These are phyloP conservation scores for Persicaria maculosa DNA, from an alignment of 148 eudicot genomes.

Conservation along the genomic window DNA sequence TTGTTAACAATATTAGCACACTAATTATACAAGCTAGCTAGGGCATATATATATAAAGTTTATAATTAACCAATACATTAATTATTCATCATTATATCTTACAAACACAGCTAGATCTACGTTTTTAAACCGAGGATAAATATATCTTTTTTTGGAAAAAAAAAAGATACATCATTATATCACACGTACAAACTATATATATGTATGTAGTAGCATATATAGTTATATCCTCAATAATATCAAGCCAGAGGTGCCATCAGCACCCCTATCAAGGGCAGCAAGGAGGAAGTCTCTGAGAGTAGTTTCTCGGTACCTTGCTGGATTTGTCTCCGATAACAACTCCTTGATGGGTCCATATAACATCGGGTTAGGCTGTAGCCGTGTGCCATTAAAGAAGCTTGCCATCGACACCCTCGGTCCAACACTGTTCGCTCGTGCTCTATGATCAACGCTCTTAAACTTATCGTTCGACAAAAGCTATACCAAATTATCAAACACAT, in stretches of 20 bases:
- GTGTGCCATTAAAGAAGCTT: conserved; percentile 35
- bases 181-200: too few species aligned
- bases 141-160: too few species aligned
- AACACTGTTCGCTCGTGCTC: conserved; percentile 32
- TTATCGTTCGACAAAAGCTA: conserved; percentile 51
- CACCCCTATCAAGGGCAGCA: conserved; percentile 27
- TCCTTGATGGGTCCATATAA: conserved; percentile 54
- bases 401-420: conserved; percentile 58
- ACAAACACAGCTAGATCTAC: too few species aligned
- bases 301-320: conserved; percentile 30
- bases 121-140: too few species aligned
- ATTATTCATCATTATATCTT: too few species aligned
- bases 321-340: conserved; percentile 41
- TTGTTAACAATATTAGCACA: too few species aligned
- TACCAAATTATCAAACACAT: not conserved
- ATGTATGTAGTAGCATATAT: too few species aligned
- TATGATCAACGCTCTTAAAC: conserved; percentile 48
- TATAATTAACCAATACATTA: too few species aligned
- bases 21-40: too few species aligned
- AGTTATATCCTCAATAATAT: conserved; percentile 20
- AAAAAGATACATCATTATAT: too few species aligned
- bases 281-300: conserved; percentile 27
- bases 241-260: conserved; percentile 31
- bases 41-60: too few species aligned
- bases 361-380: conserved; percentile 12